Evolutionary conservation across 352 stramenopile genomes (phyloP), one percentile per base, ranked within the genome.

Genomic region (Ochromonadaceae sp.): DNA sequence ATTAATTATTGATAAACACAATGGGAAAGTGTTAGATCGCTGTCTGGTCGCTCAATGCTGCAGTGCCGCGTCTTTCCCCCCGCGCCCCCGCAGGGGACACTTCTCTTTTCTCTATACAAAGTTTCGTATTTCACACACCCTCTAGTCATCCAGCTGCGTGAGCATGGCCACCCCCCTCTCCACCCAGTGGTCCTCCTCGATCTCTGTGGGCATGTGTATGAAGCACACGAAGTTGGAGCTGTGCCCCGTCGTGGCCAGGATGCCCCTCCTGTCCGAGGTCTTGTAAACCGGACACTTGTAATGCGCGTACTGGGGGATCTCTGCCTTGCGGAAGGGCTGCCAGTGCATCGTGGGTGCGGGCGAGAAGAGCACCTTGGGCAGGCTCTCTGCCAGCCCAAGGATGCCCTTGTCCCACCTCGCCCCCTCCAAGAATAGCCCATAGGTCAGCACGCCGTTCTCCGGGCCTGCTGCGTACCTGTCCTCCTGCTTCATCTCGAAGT

Each of bases 241-340:
- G 70, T 95, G 85, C n/a, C 86, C 86, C 1, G 85, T 95, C 12
- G 87, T 95, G 15, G 84, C 86, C 26, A 95, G 72, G 35, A 87
- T 85, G 2, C 87, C 87, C 65, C 39, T 46, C 82, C 81, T 81
- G 80, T 65, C 56, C 31, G 56, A 65, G 10, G 87, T 95, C 75
- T 92, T 94, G 76, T 96, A 95, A n/a, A 95, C 81, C 26, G 86
- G 87, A 58, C 86, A 95, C 34, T 78, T 78, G 73, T 96, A 96
- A 28, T 74, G 78, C 0, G 86, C 74, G 1, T 61, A 61, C 26
- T 67, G 31, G n/a, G 47, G 34, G n/a, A 75, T 26, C 42, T 71
- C 56, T 15, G 44, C 42, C 28, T 66, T 72, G 15, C 49, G 35
- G 48, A 41, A 65, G 0, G 72, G 72, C 48, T 61, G 40, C 65